These are phyloP conservation scores for Mesembryanthemum crystallinum DNA, from an alignment of 148 eudicot species.

Conservation along the genomic window DNA sequence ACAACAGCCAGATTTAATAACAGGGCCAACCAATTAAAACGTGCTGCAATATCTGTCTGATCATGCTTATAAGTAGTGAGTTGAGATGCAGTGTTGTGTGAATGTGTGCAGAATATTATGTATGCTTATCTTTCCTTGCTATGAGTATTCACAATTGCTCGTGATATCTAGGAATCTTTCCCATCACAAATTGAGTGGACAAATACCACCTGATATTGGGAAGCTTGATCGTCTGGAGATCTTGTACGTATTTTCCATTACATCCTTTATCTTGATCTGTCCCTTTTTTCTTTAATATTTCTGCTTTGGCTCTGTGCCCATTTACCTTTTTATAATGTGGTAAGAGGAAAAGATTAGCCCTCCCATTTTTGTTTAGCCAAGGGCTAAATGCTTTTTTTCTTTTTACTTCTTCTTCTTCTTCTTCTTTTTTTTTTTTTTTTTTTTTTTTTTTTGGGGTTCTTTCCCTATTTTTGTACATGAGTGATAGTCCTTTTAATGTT, in stretches of 20 bases:
- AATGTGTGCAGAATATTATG: neutral
- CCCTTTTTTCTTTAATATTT: neutral
- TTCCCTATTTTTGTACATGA: too few relatives aligned
- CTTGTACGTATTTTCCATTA: slow-evolving; percentile 55
- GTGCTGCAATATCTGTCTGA: neutral
- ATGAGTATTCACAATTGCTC: slow-evolving; percentile 12
- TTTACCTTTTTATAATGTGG: neutral
- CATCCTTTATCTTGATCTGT: neutral
- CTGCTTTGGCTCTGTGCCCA: slow-evolving; percentile 11
- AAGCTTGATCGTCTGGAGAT: slow-evolving; percentile 81
- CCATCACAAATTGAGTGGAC: slow-evolving; percentile 81
- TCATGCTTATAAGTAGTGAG: neutral
- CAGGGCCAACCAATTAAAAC: neutral
- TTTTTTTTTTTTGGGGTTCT: too few relatives aligned
- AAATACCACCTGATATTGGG: slow-evolving; percentile 84
- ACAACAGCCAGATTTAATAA: neutral
- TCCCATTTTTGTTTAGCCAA: neutral
- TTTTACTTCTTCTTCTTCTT: too few relatives aligned
- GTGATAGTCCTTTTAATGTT: too few relatives aligned
- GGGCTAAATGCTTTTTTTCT: too few relatives aligned
- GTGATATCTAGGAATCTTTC: slow-evolving; percentile 70
- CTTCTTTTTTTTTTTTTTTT: too few relatives aligned
- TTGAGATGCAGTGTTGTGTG: slow-evolving; percentile 4
- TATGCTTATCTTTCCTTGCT: neutral
- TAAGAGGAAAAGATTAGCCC: neutral